These are phyloP conservation scores for Colletotrichum camelliae DNA, from an alignment of 2,329 filamentous ascomycete species.

Conservation along the genomic window DNA sequence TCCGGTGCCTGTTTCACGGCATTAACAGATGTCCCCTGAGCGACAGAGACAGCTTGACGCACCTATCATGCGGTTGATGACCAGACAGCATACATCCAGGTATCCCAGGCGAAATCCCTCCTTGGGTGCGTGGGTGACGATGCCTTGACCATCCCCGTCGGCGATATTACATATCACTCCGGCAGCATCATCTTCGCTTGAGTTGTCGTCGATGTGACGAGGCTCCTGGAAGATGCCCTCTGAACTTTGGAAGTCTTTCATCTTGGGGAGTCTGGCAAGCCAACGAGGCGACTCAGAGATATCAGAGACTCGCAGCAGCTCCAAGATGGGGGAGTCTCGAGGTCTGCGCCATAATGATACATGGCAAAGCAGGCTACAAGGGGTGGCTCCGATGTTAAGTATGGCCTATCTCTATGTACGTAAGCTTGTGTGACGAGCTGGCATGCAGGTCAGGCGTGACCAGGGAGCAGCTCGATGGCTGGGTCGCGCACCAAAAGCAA, in stretches of 20 bases:
- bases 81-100: constrained; percentile 39
- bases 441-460: background rate
- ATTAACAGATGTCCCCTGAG: background rate
- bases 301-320: background rate
- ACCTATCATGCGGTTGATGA: constrained; percentile 44
- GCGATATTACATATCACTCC: constrained; percentile 9
- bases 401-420: background rate
- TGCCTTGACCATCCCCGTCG: constrained; percentile 18
- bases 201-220: background rate
- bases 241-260: constrained; percentile 33
- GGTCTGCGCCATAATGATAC: background rate
- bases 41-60: constrained; percentile 15
- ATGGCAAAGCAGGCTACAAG: background rate
- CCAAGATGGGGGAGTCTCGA: background rate
- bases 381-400: constrained; percentile 6
- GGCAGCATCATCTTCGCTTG: constrained; percentile 26
- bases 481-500: constrained; percentile 1
- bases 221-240: constrained; percentile 17
- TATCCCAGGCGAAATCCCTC: constrained; percentile 40
- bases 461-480: background rate
- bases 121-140: constrained; percentile 37
- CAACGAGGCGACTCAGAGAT: background rate
- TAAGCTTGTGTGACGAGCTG: background rate
- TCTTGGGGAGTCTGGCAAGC: background rate
- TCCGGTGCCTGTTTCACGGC: constrained; percentile 33